These are phyloP conservation scores for Neonectria coccinea DNA, from an alignment of 2,329 filamentous ascomycete species.

Conservation along the genomic window DNA sequence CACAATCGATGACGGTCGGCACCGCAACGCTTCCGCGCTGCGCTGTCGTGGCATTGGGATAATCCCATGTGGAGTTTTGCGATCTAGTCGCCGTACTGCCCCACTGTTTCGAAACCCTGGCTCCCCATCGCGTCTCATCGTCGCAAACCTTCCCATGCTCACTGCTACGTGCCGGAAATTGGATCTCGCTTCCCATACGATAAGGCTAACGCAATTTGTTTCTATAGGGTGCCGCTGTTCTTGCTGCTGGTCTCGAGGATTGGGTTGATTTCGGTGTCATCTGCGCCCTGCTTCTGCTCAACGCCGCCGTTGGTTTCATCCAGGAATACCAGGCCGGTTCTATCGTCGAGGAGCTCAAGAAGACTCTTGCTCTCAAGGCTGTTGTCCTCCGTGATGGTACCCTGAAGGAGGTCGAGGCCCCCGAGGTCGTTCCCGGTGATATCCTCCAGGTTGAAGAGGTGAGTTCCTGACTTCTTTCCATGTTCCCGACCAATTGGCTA, in stretches of 20 bases:
- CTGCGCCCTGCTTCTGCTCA: slow-evolving; percentile 83
- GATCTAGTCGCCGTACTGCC: slow-evolving; percentile 40
- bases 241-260: slow-evolving; percentile 85
- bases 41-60: slow-evolving; percentile 19
- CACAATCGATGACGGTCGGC: slow-evolving; percentile 29
- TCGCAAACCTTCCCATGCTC: slow-evolving; percentile 8
- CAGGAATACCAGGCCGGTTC: slow-evolving; percentile 92
- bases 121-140: slow-evolving; percentile 21
- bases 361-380: slow-evolving; percentile 89
- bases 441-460: slow-evolving; percentile 86
- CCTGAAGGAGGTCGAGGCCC: slow-evolving; percentile 82
- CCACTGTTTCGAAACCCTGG: slow-evolving; percentile 38
- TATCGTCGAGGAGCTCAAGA: slow-evolving; percentile 91
- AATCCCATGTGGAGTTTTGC: slow-evolving; percentile 40
- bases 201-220: slow-evolving; percentile 44
- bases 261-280: slow-evolving; percentile 97
- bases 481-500: slow-evolving; percentile 7
- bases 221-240: slow-evolving; percentile 74
- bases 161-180: slow-evolving; percentile 28
- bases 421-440: slow-evolving; percentile 89
- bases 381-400: slow-evolving; percentile 84
- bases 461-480: slow-evolving; percentile 14
- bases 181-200: slow-evolving; percentile 2
- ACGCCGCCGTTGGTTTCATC: slow-evolving; percentile 86
- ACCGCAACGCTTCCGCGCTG: slow-evolving; percentile 26